Conservation (phyloP, 257 asterid species). For the Fraxinus americana region DNA sequence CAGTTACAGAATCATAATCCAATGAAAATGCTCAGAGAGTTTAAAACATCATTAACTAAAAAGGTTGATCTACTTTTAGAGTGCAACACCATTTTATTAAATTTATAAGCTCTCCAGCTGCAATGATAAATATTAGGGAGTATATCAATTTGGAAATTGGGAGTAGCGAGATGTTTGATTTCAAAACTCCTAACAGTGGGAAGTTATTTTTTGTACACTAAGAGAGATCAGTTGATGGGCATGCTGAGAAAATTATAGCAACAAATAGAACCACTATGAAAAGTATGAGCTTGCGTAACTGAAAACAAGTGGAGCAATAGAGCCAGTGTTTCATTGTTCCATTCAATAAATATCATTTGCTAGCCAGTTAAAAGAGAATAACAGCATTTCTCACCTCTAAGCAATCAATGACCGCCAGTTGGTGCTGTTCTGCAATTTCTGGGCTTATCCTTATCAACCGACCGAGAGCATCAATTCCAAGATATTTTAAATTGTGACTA, state of each 20-base stretch:
- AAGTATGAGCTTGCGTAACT: not conserved
- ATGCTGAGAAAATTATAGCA: not conserved
- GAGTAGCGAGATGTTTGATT: not conserved
- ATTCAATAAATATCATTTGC: not conserved
- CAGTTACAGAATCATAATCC: not conserved
- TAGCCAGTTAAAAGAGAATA: constrained; percentile 22
- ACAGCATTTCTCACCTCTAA: constrained; percentile 68
- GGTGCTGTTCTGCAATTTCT: constrained; percentile 96
- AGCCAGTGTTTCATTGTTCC: not conserved
- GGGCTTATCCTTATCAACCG: constrained; percentile 91
- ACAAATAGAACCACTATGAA: not conserved
- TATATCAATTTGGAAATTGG: not conserved
- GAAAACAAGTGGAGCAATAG: not conserved
- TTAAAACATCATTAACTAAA: not conserved
- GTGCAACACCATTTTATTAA: not conserved
- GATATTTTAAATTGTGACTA: constrained; percentile 96
- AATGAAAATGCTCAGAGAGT: not conserved
- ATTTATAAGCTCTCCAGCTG: not conserved
- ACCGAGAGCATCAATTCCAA: constrained; percentile 98
- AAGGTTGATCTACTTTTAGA: not conserved
- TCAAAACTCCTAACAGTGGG: not conserved
- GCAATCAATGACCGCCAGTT: constrained; percentile 96
- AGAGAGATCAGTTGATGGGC: not conserved
- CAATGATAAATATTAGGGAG: not conserved
- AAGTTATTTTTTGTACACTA: not conserved